These are phyloP conservation scores for Mallotus japonicus DNA, from an alignment of 441 rosid genomes.

Conservation along the genomic window DNA sequence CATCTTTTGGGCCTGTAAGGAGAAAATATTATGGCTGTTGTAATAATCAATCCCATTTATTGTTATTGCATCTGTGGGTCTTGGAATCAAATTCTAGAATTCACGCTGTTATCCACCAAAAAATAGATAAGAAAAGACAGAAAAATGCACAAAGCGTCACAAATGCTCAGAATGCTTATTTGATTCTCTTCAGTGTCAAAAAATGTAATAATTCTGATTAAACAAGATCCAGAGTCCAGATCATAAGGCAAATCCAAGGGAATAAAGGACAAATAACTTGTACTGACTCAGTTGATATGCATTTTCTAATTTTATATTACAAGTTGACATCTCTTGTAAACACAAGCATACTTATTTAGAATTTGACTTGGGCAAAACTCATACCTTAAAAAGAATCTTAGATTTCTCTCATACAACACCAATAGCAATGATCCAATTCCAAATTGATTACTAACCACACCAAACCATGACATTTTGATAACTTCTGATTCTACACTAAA, in stretches of 20 bases:
- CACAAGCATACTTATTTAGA: neutral
- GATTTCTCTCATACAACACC: neutral
- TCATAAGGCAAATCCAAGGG: neutral
- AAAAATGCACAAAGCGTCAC: neutral
- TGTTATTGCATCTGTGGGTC: neutral
- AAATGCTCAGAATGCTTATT: neutral
- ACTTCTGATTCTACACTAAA: neutral
- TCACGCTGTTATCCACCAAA: neutral
- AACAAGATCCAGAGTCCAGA: neutral
- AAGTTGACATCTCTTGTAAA: neutral
- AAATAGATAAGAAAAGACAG: neutral
- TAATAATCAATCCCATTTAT: neutral
- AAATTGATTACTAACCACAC: neutral
- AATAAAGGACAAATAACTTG: neutral
- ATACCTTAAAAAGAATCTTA: neutral
- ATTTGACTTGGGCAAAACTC: neutral
- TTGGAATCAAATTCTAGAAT: neutral
- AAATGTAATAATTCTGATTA: neutral
- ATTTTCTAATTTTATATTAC: neutral
- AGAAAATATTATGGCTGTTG: conserved; percentile 5
- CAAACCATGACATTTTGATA: neutral
- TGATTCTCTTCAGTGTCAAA: neutral
- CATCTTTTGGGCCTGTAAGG: conserved; percentile 75
- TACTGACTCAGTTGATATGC: neutral
- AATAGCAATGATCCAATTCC: neutral